Base-by-base conservation (phyloP, 371 early-diverging fungal genomes). In the Sporodiniella umbellata region DNA sequence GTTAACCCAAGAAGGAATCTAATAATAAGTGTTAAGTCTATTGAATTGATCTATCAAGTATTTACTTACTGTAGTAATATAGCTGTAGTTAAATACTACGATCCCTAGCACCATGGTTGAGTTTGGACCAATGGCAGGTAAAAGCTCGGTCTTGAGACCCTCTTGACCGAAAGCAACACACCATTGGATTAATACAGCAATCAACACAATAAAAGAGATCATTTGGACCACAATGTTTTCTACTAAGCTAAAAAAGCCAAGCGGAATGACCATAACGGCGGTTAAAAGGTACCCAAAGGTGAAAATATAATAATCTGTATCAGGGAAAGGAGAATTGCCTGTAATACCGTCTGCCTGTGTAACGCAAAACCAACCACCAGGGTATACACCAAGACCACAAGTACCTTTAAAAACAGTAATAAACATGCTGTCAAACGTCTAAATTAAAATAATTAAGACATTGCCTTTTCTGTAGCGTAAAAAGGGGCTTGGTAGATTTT, bases 1-100 rank as follows among this genome's bases (percentile, higher is more conserved):
- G 25, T 84, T 84, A 7, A 83, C 78, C 82, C 82, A 80, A 7
- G 80, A 79, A 2, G 85, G 85, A 28, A 84, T 63, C 71, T 70
- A 60, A n/a, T n/a, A 3, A 28, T 12, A 35, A 17, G 7, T 14
- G 15, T 33, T 19, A 33, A 39, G 24, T 43, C 10, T 15, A 6
- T n/a, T 15, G 17, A 18, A 19, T 23, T n/a, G 2, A 3, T 22
- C 25, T 15, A 28, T 7, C 8, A 24, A 8, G 2, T 2, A 30
- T 0, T 4, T 33, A 18, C 48, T 57, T 56, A 73, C 75, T 2
- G 81, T 82, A 0, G 79, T 82, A 18, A 83, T 79, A 40, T 74
- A 84, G 31, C 80, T 78, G 42, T 74, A 83, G 42, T 85, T 85
- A 51, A 83, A 82, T 1, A 85, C 66, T 4, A 80, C 78, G 21